Conservation (phyloP, 2,329 filamentous ascomycete genomes). For the Lachnellula occidentalis region DNA sequence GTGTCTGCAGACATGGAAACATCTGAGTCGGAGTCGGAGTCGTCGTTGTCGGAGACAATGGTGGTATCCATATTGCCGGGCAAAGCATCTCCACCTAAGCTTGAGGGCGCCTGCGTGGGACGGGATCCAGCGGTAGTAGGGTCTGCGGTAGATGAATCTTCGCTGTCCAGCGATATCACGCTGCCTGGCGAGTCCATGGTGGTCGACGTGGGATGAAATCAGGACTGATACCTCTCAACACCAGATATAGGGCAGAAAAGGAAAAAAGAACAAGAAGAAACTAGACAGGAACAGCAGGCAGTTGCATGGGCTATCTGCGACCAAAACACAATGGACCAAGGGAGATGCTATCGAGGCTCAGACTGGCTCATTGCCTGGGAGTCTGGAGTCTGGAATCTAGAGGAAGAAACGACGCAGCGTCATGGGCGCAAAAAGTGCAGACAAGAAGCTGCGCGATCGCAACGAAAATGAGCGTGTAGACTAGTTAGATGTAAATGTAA, state of each 20-base stretch:
- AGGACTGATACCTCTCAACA: slow-evolving; percentile 8
- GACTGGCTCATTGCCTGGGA: slow-evolving; percentile 13
- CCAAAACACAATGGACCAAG: slow-evolving; percentile 24
- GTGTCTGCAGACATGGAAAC: slow-evolving; percentile 33
- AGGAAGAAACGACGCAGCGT: slow-evolving; percentile 14
- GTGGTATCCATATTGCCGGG: slow-evolving; percentile 9
- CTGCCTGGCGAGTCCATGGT: slow-evolving; percentile 26
- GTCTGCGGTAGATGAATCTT: slow-evolving; percentile 26
- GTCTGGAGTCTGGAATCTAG: slow-evolving; percentile 3
- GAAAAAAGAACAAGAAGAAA: slow-evolving; percentile 22
- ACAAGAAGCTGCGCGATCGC: slow-evolving; percentile 20
- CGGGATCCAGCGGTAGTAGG: slow-evolving; percentile 20
- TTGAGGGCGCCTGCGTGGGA: slow-evolving; percentile 12
- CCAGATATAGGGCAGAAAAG: slow-evolving; percentile 10
- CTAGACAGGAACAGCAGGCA: slow-evolving; percentile 13
- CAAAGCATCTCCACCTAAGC: slow-evolving; percentile 5
- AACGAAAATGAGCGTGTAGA: slow-evolving; percentile 10
- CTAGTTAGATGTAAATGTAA: neutral
- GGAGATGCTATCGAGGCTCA: slow-evolving; percentile 12
- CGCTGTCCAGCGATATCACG: slow-evolving; percentile 22
- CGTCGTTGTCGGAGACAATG: slow-evolving; percentile 18
- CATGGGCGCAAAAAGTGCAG: slow-evolving; percentile 15
- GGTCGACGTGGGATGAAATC: neutral
- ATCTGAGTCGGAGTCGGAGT: slow-evolving; percentile 31
- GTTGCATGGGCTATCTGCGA: slow-evolving; percentile 20